phyloP scores from a whole-genome alignment of 2,329 filamentous ascomycete species.

The Alternaria sp. region DNA sequence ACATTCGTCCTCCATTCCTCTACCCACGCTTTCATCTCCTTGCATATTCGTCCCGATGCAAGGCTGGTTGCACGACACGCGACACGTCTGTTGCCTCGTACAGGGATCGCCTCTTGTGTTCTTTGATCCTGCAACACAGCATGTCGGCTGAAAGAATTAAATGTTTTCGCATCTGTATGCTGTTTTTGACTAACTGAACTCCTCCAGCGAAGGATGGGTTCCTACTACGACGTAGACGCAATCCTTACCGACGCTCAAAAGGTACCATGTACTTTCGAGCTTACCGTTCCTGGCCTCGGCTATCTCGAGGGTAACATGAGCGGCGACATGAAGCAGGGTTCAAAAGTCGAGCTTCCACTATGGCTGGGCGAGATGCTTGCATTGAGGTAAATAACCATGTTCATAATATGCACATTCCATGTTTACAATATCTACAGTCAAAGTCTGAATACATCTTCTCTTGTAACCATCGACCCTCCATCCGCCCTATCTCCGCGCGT shows the following conservation, averaged over 20 bases:
- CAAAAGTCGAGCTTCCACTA: slow-evolving; percentile 81
- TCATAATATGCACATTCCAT: background rate
- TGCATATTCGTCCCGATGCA: slow-evolving; percentile 28
- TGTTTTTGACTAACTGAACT: background rate
- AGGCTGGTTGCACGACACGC: slow-evolving; percentile 34
- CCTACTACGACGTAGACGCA: slow-evolving; percentile 85
- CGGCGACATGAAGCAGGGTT: slow-evolving; percentile 77
- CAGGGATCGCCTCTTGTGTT: slow-evolving; percentile 5
- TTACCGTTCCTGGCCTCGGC: slow-evolving; percentile 85
- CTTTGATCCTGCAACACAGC: slow-evolving; percentile 1
- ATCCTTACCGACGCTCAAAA: slow-evolving; percentile 93
- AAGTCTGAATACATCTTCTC: slow-evolving; percentile 46
- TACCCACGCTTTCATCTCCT: slow-evolving; percentile 18
- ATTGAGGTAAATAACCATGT: slow-evolving; percentile 60
- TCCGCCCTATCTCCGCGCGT: slow-evolving; percentile 79
- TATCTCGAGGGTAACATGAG: slow-evolving; percentile 86
- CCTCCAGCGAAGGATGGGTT: slow-evolving; percentile 52
- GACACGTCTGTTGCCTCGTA: slow-evolving; percentile 29
- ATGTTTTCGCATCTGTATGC: background rate
- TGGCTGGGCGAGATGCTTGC: slow-evolving; percentile 97
- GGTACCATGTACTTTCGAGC: slow-evolving; percentile 93
- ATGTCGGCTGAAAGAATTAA: background rate
- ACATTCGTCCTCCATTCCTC: background rate
- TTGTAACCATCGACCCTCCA: slow-evolving; percentile 80
- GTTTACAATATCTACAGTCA: slow-evolving; percentile 30